phyloP scores from a whole-genome alignment of 2,329 filamentous ascomycete genomes.

The Claviceps capensis region DNA sequence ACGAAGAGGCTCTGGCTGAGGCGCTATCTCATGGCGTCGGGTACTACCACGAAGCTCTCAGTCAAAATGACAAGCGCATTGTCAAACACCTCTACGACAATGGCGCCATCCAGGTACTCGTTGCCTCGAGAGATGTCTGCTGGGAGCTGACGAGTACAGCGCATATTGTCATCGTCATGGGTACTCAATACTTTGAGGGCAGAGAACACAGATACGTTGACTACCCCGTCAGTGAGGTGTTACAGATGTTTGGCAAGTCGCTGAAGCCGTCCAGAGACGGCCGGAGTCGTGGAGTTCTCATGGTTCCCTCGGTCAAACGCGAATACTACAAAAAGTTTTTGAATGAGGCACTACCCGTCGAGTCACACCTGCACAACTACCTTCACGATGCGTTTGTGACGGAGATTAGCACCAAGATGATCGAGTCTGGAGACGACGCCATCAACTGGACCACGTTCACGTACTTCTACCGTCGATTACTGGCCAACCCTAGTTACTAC shows the following conservation, averaged over 20 bases:
- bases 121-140: conserved; percentile 70
- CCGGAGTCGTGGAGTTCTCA: conserved; percentile 78
- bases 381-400: conserved; percentile 94
- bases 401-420: conserved; percentile 91
- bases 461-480: conserved; percentile 88
- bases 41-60: conserved; percentile 93
- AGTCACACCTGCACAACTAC: conserved; percentile 84
- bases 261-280: conserved; percentile 67
- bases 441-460: conserved; percentile 98
- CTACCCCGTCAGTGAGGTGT: conserved; percentile 82
- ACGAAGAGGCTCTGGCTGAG: conserved; percentile 77
- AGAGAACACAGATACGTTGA: conserved; percentile 95
- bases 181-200: conserved; percentile 93
- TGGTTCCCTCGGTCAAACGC: conserved; percentile 87
- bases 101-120: conserved; percentile 76
- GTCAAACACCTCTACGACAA: conserved; percentile 84
- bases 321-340: conserved; percentile 99
- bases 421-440: conserved; percentile 88
- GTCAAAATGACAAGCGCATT: conserved; percentile 78
- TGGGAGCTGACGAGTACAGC: conserved; percentile 87
- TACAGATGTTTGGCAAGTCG: conserved; percentile 97
- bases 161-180: conserved; percentile 91
- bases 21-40: conserved; percentile 88
- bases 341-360: conserved; percentile 87
- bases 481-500: conserved; percentile 96